phyloP scores from a whole-genome alignment of 306 rosid genomes.

The Quercus glauca region DNA sequence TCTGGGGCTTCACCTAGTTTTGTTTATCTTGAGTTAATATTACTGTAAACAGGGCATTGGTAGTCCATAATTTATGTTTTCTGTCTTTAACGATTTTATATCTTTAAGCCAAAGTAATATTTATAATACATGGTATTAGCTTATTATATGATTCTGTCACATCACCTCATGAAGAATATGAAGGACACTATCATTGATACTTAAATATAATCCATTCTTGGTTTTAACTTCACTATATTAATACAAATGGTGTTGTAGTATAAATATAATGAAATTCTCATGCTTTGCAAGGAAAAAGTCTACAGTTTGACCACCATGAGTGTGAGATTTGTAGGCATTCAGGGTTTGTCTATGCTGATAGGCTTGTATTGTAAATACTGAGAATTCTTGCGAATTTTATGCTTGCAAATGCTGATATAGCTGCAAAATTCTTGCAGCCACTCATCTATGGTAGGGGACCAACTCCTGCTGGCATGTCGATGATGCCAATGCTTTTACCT shows the following conservation, averaged over 20 bases:
- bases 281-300: neutral
- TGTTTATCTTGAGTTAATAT: neutral
- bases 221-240: neutral
- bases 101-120: neutral
- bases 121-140: neutral
- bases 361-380: too few species aligned
- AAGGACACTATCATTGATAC: neutral
- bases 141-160: neutral
- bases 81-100: neutral
- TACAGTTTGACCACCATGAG: neutral
- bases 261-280: neutral
- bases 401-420: slow-evolving; percentile 23
- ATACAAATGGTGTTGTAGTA: neutral
- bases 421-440: slow-evolving; percentile 54
- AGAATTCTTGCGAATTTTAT: neutral
- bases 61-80: neutral
- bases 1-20: neutral
- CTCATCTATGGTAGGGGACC: slow-evolving; percentile 61
- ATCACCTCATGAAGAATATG: neutral
- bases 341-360: neutral
- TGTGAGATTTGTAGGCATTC: neutral
- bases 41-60: neutral
- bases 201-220: neutral
- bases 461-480: slow-evolving; percentile 54
- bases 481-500: slow-evolving; percentile 75